Percentiles rank a stretch among this genome's conserved stretches.
Conservation (phyloP, 2,329 filamentous ascomycete species). For the Sporothrix mexicana region DNA sequence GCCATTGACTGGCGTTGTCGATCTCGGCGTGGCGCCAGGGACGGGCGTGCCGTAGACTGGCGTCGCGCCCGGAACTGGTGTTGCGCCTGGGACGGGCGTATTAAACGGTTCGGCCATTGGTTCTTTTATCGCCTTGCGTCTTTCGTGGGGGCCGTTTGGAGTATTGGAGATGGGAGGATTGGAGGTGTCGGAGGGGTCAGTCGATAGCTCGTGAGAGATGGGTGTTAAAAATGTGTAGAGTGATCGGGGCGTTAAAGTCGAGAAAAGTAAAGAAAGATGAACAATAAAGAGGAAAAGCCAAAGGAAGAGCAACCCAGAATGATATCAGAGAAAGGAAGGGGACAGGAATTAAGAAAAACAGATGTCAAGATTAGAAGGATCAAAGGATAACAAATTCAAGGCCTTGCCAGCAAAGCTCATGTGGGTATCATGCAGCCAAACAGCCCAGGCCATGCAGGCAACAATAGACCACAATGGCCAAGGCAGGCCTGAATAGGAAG, state of each 20-base stretch:
- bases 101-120: conserved; percentile 45
- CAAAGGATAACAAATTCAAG: background rate
- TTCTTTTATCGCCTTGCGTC: background rate
- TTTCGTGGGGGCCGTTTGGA: background rate
- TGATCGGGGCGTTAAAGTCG: too few relatives aligned
- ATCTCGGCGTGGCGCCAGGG: conserved; percentile 42
- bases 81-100: conserved; percentile 42
- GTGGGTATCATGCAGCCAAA: conserved; percentile 19
- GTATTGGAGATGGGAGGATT: too few relatives aligned
- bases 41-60: conserved; percentile 41
- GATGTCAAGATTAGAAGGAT: background rate
- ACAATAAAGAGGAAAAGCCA: background rate
- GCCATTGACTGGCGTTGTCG: conserved; percentile 38
- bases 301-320: background rate
- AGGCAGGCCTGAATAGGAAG: conserved; percentile 3
- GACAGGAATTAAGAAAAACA: background rate
- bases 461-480: background rate
- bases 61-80: conserved; percentile 41
- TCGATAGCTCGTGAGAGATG: background rate
- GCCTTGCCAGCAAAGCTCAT: conserved; percentile 14
- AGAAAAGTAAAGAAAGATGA: background rate
- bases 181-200: background rate
- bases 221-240: too few relatives aligned
- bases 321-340: background rate
- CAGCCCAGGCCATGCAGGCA: background rate